Evolutionary conservation across 371 early-diverging fungal genomes (phyloP), one percentile per base, ranked within the genome.

Genomic region (Syncephalis fuscata): DNA sequence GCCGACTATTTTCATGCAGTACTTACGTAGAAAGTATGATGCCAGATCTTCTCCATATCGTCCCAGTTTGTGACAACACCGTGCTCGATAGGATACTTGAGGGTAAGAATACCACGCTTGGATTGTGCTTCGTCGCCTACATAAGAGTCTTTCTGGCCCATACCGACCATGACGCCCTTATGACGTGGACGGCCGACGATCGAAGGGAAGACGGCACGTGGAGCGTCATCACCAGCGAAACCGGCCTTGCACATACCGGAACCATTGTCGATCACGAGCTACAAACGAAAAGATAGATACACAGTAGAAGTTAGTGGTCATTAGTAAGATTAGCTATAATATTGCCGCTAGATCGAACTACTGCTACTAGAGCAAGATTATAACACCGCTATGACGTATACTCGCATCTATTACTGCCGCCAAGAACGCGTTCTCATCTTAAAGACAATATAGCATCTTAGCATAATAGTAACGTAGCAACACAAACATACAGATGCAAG

Each of bases 51-150:
- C 76, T 98, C 98, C 99, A 99, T 99, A 65, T 96, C 95, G 62
- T 99, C 98, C 99, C 99, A 99, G 89, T 99, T 95, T 74, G 88
- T 95, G 36, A 99, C 99, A 67, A 99, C 96, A 75, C 99, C 99
- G 81, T 99, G 99, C 70, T 98, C 98, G 68, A 99, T 98, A 52
- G 99, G 99, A 68, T 99, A 99, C 69, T 91, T 95, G 53, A 99
- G 83, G 40, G 94, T 88, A 53, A 99, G 76, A 62, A 99, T 92
- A 82, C 99, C 99, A 68, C 99, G 78, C 82, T 98, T 94, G 60
- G 92, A 88, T 71, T 99, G 99, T 43, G 99, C 99, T 74, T 99
- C 99, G 66, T 98, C 99, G 72, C 99, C 99, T 58, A 99, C 97
- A 65, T 99, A 99, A 36, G 92, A 87, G 73, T 99, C 99, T 81